Evolutionary conservation across 352 stramenopile genomes (phyloP).

Genomic region (Globisporangium nagaii): DNA sequence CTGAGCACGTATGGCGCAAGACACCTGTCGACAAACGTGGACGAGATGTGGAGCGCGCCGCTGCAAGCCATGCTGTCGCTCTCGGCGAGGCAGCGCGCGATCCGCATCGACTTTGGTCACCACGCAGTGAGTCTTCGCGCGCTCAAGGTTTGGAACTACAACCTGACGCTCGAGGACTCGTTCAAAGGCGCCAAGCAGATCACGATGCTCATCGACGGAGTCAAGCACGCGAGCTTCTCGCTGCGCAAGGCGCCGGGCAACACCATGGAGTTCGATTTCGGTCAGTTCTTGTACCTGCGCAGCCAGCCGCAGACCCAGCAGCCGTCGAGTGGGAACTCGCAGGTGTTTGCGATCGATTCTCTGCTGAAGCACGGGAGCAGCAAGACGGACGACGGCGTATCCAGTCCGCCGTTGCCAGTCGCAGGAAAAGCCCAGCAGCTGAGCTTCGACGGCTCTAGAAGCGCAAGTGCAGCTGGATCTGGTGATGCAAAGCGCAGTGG

Average conservation of each 20-base stretch:
- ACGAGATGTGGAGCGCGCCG: conserved; percentile 63
- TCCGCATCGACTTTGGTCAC: conserved; percentile 46
- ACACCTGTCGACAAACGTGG: conserved; percentile 37
- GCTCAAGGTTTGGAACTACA: conserved; percentile 80
- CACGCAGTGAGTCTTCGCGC: conserved; percentile 37
- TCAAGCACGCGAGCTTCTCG: conserved; percentile 39
- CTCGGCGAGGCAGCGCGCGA: conserved; percentile 25
- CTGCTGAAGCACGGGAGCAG: conserved; percentile 6
- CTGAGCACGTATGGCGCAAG: conserved; percentile 32
- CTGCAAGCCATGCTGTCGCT: conserved; percentile 34
- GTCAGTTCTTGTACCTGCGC: conserved; percentile 66
- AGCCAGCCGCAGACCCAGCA: conserved; percentile 12
- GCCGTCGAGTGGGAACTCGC: neutral
- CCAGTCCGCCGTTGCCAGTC: neutral
- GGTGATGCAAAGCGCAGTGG: neutral
- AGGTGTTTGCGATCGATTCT: conserved; percentile 10
- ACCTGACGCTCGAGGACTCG: conserved; percentile 66
- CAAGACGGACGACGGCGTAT: neutral
- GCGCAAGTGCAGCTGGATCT: neutral
- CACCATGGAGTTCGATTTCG: conserved; percentile 79
- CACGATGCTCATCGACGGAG: conserved; percentile 42
- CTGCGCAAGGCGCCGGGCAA: conserved; percentile 78
- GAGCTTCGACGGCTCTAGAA: no score
- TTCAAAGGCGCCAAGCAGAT: conserved; percentile 72
- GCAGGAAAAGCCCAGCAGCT: neutral